Evolutionary conservation across 768 basidiomycete species (phyloP).

Genomic region (Tylopilus plumbeoviolaceoides): DNA sequence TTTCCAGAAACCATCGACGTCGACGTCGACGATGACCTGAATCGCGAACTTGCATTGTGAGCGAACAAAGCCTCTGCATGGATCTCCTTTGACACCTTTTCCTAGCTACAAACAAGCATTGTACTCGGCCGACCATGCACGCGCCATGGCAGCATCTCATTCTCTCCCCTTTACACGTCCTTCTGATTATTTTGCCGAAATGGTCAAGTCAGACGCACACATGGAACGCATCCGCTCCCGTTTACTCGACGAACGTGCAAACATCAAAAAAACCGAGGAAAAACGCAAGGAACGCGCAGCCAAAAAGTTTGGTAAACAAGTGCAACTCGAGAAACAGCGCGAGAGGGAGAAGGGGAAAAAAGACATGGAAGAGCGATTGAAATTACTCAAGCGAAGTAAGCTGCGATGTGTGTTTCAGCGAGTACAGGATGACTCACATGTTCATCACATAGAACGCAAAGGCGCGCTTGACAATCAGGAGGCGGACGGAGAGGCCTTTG

Average conservation of each 20-base stretch:
- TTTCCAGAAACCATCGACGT: conserved; percentile 73
- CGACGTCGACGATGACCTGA: conserved; percentile 84
- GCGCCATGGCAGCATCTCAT: conserved; percentile 70
- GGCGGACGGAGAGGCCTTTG: conserved; percentile 62
- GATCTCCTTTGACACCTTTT: background rate
- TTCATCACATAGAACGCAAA: conserved; percentile 62
- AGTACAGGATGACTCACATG: background rate
- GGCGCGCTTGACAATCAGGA: conserved; percentile 68
- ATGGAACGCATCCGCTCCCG: conserved; percentile 96
- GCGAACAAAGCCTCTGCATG: conserved; percentile 22
- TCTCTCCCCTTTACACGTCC: conserved; percentile 88
- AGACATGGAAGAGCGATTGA: conserved; percentile 82
- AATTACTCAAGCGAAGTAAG: conserved; percentile 85
- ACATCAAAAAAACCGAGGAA: conserved; percentile 88
- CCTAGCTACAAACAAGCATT: conserved; percentile 93
- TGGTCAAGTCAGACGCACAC: conserved; percentile 96
- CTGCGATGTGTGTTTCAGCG: background rate
- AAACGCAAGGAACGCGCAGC: conserved; percentile 89
- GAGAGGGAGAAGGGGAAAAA: conserved; percentile 88
- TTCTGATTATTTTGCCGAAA: conserved; percentile 94
- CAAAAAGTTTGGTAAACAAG: conserved; percentile 98
- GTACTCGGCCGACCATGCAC: conserved; percentile 73
- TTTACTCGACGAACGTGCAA: conserved; percentile 81
- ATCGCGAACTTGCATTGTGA: conserved; percentile 94
- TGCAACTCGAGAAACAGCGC: conserved; percentile 91